Evolutionary conservation across 2,329 filamentous ascomycete species (phyloP).

Genomic region (Fusarium oxysporum): DNA sequence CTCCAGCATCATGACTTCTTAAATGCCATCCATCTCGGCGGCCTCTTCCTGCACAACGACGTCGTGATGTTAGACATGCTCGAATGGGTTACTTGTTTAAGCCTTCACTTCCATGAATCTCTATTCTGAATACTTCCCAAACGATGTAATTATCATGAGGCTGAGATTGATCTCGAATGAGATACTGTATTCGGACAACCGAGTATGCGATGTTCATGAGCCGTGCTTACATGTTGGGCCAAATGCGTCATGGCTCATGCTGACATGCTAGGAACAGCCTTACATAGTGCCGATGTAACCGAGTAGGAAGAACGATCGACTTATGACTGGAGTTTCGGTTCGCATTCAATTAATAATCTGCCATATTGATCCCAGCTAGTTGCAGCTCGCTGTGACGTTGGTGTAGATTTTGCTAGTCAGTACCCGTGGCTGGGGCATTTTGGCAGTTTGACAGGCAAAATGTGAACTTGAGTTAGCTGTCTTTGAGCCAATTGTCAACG

Average conservation of each 20-base stretch:
- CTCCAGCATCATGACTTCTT: not conserved
- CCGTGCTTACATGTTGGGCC: not conserved
- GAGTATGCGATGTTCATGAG: not conserved
- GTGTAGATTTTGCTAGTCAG: no score
- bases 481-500: not conserved
- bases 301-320: not conserved
- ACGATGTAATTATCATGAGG: not conserved
- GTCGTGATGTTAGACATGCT: not conserved
- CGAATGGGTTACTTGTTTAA: not conserved
- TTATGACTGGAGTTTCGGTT: not conserved
- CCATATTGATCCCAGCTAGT: not conserved
- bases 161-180: not conserved
- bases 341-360: fast-evolving
- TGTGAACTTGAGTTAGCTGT: not conserved
- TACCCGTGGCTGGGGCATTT: not conserved
- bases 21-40: not conserved
- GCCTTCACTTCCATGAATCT: no score
- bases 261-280: not conserved
- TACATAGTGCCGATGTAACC: not conserved
- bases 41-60: not conserved
- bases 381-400: not conserved
- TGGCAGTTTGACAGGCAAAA: not conserved
- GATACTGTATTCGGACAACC: not conserved
- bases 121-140: not conserved
- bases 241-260: not conserved